phyloP scores from a whole-genome alignment of 331 rosid genomes.

The Ulmus americana region DNA sequence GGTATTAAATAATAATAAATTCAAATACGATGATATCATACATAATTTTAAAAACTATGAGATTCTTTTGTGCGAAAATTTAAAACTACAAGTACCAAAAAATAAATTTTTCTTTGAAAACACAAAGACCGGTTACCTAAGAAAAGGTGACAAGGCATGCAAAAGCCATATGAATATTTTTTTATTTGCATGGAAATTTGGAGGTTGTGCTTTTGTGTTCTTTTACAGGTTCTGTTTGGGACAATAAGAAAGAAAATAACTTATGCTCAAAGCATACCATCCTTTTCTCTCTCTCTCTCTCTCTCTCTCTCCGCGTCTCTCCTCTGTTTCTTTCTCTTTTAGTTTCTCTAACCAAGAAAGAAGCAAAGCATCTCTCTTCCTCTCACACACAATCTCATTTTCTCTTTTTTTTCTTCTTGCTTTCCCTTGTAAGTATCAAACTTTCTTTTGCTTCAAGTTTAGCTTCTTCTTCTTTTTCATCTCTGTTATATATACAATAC shows the following conservation, averaged over 20 bases:
- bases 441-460: slow-evolving; percentile 53
- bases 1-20: neutral
- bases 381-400: slow-evolving; percentile 29
- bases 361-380: slow-evolving; percentile 64
- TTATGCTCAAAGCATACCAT: slow-evolving; percentile 48
- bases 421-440: slow-evolving; percentile 65
- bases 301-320: slow-evolving; percentile 28
- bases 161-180: slow-evolving; percentile 20
- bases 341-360: slow-evolving; percentile 38
- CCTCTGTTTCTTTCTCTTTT: slow-evolving; percentile 11
- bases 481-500: neutral
- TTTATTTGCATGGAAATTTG: slow-evolving; percentile 47
- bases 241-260: slow-evolving; percentile 33
- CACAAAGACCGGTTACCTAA: slow-evolving; percentile 19
- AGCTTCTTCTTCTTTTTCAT: slow-evolving; percentile 30
- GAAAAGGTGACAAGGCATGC: slow-evolving; percentile 40
- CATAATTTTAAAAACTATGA: no score
- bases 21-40: no score
- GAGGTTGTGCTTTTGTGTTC: slow-evolving; percentile 21
- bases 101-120: no score
- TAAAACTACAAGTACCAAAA: no score
- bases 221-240: slow-evolving; percentile 23
- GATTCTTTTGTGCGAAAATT: no score
- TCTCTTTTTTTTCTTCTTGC: slow-evolving; percentile 22
- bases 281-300: slow-evolving; percentile 15